Percentiles rank a stretch among this genome's conserved stretches.
These are phyloP conservation scores for Solanum infundibuliforme DNA, from an alignment of 257 asterid species.

Conservation along the genomic window DNA sequence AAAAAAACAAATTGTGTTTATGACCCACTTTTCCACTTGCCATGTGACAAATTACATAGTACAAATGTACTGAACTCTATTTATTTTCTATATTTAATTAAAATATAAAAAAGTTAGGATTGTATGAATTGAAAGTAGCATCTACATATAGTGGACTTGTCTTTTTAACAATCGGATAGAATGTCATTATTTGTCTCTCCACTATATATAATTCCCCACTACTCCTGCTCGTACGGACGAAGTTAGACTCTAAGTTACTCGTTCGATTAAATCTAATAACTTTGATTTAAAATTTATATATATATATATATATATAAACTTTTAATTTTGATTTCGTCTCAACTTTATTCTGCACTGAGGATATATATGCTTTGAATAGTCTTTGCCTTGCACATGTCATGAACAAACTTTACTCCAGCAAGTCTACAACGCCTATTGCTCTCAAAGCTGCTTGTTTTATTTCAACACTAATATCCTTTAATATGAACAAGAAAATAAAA, in stretches of 20 bases:
- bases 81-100: not conserved
- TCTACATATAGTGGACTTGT: not conserved
- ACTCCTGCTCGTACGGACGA: conserved; percentile 12
- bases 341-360: not conserved
- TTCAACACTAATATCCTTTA: not conserved
- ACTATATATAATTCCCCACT: conserved; percentile 19
- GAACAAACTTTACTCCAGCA: not conserved
- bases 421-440: not conserved
- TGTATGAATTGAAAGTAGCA: not conserved
- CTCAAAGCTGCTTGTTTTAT: not conserved
- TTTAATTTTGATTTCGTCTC: not conserved
- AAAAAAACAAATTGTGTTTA: not conserved
- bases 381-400: not conserved
- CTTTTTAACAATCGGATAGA: not conserved
- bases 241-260: conserved; percentile 13
- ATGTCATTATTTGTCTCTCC: not conserved
- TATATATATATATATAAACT: no score
- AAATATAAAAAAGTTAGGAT: not conserved
- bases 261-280: conserved; percentile 42
- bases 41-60: not conserved
- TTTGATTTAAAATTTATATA: conserved; percentile 5
- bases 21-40: not conserved
- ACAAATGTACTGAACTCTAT: not conserved
- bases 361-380: not conserved
- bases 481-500: not conserved